Base-by-base conservation (phyloP, 179 eudicot genomes). In the Nepenthes alata region DNA sequence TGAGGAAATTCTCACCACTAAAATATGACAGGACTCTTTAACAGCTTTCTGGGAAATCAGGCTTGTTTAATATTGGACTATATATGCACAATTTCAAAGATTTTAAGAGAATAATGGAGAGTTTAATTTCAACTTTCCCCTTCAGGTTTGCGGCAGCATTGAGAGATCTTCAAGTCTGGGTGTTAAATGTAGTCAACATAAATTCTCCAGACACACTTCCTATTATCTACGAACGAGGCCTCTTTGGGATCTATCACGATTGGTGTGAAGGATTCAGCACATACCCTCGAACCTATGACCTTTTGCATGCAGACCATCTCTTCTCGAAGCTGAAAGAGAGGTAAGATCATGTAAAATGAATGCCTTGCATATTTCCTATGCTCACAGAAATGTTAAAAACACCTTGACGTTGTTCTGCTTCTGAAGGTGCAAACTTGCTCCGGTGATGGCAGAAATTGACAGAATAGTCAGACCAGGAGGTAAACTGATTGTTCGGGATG, bases 261-360 rank as follows among this genome's bases (percentile, higher is more conserved):
- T 90, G 95, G 97, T 87, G 97, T 66, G 97, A 90, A 78, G 88
- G 96, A 11, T 91, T 91, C 75, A 91, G 87, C 74, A 82, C 97
- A 1, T 91, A 91, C 59, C 97, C 97, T 11, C 80, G 97, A 41
- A 70, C 83, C 11, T 91, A 91, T 14, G 97, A 91, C 72, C 97
- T 91, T 60, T 71, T 91, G 16, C 96, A 91, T 37, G 94, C 94
- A 0, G 91, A 88, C 74, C 87, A 82, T 72, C 94, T 91, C 45
- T 85, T 91, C 70, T 88, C 96, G 3, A 82, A 63, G 61, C 74
- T 90, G 58, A 77, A 82, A 59, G 84, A 78, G 68, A 87, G 95
- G 88, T 78, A 77, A 47, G 10, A 49, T 10, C 53, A 14, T 47
- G 37, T 15, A 44, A 16, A 34, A 34, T 14, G 45, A 41, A 4